These are phyloP conservation scores for Juglanconis juglandina DNA, from an alignment of 2,329 filamentous ascomycete genomes.

Conservation along the genomic window DNA sequence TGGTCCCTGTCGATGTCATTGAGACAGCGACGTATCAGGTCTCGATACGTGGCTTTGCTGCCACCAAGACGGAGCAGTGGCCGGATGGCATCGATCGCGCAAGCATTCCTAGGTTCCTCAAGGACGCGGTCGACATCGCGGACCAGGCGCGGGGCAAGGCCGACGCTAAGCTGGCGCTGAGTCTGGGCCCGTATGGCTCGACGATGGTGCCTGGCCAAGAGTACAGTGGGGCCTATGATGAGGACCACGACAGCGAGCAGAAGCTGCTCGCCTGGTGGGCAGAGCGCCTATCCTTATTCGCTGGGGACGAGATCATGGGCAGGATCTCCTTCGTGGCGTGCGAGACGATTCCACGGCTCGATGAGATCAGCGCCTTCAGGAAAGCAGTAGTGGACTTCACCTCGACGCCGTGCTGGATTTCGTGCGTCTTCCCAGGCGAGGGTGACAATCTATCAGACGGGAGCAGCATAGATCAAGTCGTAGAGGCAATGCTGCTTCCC, in stretches of 20 bases:
- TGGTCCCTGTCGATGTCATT: constrained; percentile 58
- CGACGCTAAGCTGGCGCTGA: constrained; percentile 47
- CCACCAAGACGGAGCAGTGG: constrained; percentile 40
- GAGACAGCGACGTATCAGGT: constrained; percentile 68
- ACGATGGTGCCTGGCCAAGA: constrained; percentile 64
- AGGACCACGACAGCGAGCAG: constrained; percentile 38
- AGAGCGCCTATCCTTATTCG: constrained; percentile 51
- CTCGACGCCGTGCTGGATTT: constrained; percentile 52
- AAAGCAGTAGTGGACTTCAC: constrained; percentile 32
- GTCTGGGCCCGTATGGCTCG: constrained; percentile 65
- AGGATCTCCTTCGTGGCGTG: constrained; percentile 56
- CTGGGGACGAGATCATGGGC: constrained; percentile 33
- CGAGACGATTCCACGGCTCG: constrained; percentile 62
- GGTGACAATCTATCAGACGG: constrained; percentile 55
- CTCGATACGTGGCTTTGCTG: constrained; percentile 53
- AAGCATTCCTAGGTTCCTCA: constrained; percentile 39
- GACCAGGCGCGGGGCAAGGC: constrained; percentile 29
- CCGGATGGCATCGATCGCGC: constrained; percentile 40
- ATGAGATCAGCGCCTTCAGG: constrained; percentile 59
- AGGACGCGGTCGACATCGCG: constrained; percentile 43
- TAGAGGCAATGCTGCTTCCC: constrained; percentile 35
- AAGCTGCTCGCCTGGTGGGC: constrained; percentile 55
- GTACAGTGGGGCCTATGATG: constrained; percentile 60
- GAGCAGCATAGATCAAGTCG: constrained; percentile 39
- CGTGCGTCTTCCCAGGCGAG: constrained; percentile 59